Evolutionary conservation across 2,329 filamentous ascomycete species (phyloP).

Genomic region (Aspergillus aculeatinus): DNA sequence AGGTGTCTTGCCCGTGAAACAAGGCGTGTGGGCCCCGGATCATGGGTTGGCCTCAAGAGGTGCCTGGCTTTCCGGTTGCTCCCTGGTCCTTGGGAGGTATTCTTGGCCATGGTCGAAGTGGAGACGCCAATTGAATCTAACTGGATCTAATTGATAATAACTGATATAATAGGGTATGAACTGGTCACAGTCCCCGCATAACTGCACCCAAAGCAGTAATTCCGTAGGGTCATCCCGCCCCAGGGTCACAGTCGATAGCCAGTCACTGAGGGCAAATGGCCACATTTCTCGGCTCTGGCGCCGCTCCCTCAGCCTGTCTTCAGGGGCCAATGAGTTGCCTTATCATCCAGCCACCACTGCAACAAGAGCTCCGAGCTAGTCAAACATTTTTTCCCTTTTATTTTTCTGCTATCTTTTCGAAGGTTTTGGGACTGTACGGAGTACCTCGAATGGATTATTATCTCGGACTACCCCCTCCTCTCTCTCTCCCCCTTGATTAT

Average conservation of each 20-base stretch:
- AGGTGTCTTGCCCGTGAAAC: slow-evolving; percentile 16
- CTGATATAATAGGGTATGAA: slow-evolving; percentile 1
- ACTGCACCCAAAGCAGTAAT: slow-evolving; percentile 16
- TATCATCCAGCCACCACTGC: slow-evolving; percentile 1
- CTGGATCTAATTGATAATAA: too few relatives aligned
- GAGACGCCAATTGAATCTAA: neutral
- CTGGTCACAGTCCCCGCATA: slow-evolving; percentile 20
- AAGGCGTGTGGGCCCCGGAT: slow-evolving; percentile 10
- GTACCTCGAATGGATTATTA: too few relatives aligned
- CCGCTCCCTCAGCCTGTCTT: slow-evolving; percentile 2
- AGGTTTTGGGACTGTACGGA: neutral
- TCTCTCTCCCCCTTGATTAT: too few relatives aligned
- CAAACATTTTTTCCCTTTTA: neutral
- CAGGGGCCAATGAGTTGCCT: slow-evolving; percentile 7
- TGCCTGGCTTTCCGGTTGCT: slow-evolving; percentile 12
- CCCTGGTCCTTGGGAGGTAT: slow-evolving; percentile 14
- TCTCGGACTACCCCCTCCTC: too few relatives aligned
- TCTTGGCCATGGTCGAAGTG: slow-evolving; percentile 15
- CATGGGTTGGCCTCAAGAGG: slow-evolving; percentile 6
- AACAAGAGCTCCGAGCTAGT: neutral
- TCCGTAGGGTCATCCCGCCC: slow-evolving; percentile 16
- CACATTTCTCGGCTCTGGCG: slow-evolving; percentile 8
- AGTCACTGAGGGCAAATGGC: slow-evolving; percentile 12
- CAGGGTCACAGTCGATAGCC: slow-evolving; percentile 17
- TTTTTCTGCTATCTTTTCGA: neutral